Evolutionary conservation across 495 filamentous ascomycete species (phyloP).

Genomic region (Podospora tetraspora): DNA sequence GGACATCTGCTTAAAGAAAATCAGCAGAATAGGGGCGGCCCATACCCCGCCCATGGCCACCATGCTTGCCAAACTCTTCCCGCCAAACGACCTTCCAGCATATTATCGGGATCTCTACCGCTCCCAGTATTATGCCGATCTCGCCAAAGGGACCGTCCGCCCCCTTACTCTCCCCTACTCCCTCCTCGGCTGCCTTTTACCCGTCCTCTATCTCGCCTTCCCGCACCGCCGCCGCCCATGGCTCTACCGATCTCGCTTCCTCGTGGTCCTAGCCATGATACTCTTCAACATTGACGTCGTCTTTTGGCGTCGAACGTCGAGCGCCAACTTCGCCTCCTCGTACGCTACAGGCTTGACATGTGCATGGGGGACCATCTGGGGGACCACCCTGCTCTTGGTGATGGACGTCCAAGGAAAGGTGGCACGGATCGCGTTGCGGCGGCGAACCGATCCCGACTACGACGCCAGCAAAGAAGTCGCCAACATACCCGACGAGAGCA

Average conservation of each 20-base stretch:
- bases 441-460: background rate
- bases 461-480: background rate
- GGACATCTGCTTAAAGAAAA: background rate
- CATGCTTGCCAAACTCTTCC: background rate
- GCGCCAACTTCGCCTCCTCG: constrained; percentile 52
- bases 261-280: constrained; percentile 44
- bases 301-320: constrained; percentile 37
- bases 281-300: constrained; percentile 40
- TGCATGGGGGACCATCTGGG: constrained; percentile 65
- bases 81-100: constrained; percentile 6
- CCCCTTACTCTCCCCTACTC: constrained; percentile 55
- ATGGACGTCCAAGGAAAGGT: constrained; percentile 62
- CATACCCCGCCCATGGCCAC: background rate
- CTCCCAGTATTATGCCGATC: constrained; percentile 9
- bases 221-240: constrained; percentile 49
- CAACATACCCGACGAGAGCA: constrained; percentile 12
- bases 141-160: constrained; percentile 33
- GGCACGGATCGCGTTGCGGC: constrained; percentile 53
- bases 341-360: constrained; percentile 64
- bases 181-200: constrained; percentile 46
- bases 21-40: background rate
- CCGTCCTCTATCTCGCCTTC: constrained; percentile 53
- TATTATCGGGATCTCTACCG: constrained; percentile 15
- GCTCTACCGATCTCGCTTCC: constrained; percentile 46
- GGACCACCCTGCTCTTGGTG: constrained; percentile 55